Base-by-base conservation (phyloP, 2,329 filamentous ascomycete species). In the Pyrenophora teres region DNA sequence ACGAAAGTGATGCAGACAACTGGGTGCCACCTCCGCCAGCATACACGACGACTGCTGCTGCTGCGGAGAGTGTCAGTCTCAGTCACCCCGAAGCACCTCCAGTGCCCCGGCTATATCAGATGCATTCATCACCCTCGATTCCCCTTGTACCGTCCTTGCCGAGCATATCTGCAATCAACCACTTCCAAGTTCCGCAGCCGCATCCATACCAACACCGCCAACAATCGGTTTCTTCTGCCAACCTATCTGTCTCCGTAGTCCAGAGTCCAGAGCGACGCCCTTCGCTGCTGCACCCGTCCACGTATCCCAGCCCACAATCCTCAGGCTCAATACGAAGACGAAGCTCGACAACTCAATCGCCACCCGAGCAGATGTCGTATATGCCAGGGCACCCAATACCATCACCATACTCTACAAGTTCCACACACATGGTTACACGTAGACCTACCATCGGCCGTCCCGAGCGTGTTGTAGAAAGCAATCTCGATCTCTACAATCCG, bases 21-120 rank as follows among this genome's bases (percentile, higher is more conserved):
- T 95, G 90, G 90, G 88, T 92, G 4, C 89, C 90, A 4, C 90
- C 90, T 4, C 90, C 90, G 7, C 90, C 90, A 3, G 89, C 89
- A 1, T 95, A 95, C 63, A 84, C 86, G 35, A 83, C 84, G 47
- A 85, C 88, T 0, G 73, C 75, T n/a, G 69, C 77, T 37, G 72
- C 67, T 38, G 58, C 70, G 12, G 59, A 65, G n/a, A 74, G 70
- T 37, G 67, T 74, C 33, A 74, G 71, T 52, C 51, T 74, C 13
- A 74, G 68, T 37, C 68, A 72, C 54, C 70, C 70, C 1, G 51
- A 63, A 25, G 62, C 65, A 21, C 67, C 70, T 13, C 69, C 69
- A n/a, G 54, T 65, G 6, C 58, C 62, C 32, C 40, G 56, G 32
- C 33, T 50, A 8, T 31, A 50, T 18, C 18, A 39, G 6, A 13